Evolutionary conservation across 2,329 filamentous ascomycete species (phyloP), one percentile per base, ranked within the genome.

Genomic region (Alternaria hordeiaustralica): DNA sequence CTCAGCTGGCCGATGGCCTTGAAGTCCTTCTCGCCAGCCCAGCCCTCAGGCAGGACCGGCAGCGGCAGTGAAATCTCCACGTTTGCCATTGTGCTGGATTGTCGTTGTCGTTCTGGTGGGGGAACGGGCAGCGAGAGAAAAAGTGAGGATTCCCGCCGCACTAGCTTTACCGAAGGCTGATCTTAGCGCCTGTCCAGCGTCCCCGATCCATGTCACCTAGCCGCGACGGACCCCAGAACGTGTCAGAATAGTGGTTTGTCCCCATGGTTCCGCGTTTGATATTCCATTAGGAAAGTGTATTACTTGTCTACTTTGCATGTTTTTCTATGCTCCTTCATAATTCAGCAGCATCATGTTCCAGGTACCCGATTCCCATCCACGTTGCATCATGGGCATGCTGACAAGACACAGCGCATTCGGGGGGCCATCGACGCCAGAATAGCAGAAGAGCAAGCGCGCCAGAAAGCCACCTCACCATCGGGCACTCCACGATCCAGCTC

Each of bases 1-100:
- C 92, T 94, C 68, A 98, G 86, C 73, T 89, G 86, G 75, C 91
- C 92, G 70, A 97, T 80, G 61, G 91, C 83, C 84, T 96, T 96
- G 88, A 98, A 97, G 82, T 96, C 93, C 82, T 96, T 97, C 65
- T 97, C 94, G 67, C 88, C 91, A 49, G 87, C 85, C 94, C 95
- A 98, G 73, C 89, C 93, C 75, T 87, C 86, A 51, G 94, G 89
- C 58, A 98, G 88, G 76, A 88, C 81, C 53, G 94, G 94, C 49
- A 97, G 87, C 20, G 90, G 86, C 66, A 90, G 85, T 62, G 85
- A 82, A 67, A 92, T 84, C 66, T 89, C 85, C 58, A 88, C 84
- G 66, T 88, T 82, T 77, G 90, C 87, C 92, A 95, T 95, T 66
- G 73, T 66, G 54, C 45, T 54, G 11, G 49, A 54, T 59, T 55